Percentiles rank a stretch among this genome's conserved stretches.
Conservation (phyloP, 805 yeast species). For the Yamadazyma sp. region DNA sequence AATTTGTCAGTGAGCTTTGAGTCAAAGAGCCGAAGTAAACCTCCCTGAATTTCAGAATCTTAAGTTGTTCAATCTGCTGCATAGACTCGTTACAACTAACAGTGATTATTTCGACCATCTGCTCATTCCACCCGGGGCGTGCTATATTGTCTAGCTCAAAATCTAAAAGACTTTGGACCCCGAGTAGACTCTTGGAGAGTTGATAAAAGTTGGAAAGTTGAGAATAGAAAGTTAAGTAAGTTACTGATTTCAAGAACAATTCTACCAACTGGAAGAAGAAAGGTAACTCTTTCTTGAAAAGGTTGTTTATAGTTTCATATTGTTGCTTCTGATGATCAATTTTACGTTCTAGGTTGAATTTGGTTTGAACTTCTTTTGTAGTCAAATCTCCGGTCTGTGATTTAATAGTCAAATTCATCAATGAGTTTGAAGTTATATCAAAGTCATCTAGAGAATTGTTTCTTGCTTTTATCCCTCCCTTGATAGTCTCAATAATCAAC, state of each 20-base stretch:
- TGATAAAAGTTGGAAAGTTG: conserved; percentile 35
- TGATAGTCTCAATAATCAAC: conserved; percentile 6
- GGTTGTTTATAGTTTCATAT: conserved; percentile 35
- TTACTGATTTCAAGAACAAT: conserved; percentile 19
- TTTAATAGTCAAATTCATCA: conserved; percentile 27
- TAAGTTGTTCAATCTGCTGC: conserved; percentile 16
- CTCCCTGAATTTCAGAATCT: conserved; percentile 23
- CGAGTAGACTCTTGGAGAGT: conserved; percentile 4
- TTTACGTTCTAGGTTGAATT: conserved; percentile 24
- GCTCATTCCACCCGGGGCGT: neutral
- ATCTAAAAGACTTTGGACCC: neutral
- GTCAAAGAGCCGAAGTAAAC: too few species aligned
- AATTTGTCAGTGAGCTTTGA: too few species aligned
- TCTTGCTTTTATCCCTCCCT: conserved; percentile 5
- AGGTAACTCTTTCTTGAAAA: conserved; percentile 48
- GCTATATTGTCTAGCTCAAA: neutral
- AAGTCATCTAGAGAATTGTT: conserved; percentile 35
- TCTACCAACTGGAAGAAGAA: conserved; percentile 32
- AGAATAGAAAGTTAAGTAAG: conserved; percentile 26
- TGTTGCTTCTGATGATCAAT: conserved; percentile 17
- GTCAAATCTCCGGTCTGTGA: conserved; percentile 35
- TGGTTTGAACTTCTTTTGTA: conserved; percentile 25
- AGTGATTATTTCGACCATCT: neutral
- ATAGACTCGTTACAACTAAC: conserved; percentile 1
- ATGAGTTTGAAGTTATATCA: conserved; percentile 29